Base-by-base conservation (phyloP, 345 rosid genomes). In the Sisymbrium altissimum region DNA sequence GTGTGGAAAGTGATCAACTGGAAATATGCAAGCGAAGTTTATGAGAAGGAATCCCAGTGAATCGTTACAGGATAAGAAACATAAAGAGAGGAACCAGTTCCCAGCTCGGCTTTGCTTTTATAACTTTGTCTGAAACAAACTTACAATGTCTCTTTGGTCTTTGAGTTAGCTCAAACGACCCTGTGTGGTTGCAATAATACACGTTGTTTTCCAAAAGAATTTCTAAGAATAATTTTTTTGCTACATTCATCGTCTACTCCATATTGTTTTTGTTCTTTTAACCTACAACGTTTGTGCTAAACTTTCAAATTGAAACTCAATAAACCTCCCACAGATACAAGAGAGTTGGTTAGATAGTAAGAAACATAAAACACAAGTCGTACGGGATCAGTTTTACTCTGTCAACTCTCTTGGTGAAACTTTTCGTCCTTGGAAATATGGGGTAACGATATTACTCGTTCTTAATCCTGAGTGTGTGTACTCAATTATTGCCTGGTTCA, bases 1-100 rank as follows among this genome's bases (percentile, higher is more conserved):
- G 85, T 95, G 43, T 95, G 99, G 99, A 90, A 84, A 64, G 95
- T 94, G 41, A 80, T 95, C 55, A 88, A 90, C 84, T 95, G 99
- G 98, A 90, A 90, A 68, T 86, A 87, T 78, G 97, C 96, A 0
- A 77, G 86, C 60, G 84, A 85, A 27, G 77, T 86, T 60, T 92
- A 87, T 19, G 85, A 83, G 7, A 86, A 84, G 71, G 90, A 88
- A 79, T 74, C 72, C 80, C 66, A 83, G 35, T 82, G 79, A 84
- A 77, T 40, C 29, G 33, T 29, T 14, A 11, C 18, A 23, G 4
- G 3, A 36, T 64, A 17, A 56, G 7, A 23, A 36, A 23, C 65
- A 64, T 66, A 49, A 32, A 52, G 44, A 60, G 74, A 75, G 4
- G 64, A 75, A 10, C 21, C 4, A 19, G 10, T 76, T 69, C 35